Conservation (phyloP, 331 rosid species). For the Malus hybrid region DNA sequence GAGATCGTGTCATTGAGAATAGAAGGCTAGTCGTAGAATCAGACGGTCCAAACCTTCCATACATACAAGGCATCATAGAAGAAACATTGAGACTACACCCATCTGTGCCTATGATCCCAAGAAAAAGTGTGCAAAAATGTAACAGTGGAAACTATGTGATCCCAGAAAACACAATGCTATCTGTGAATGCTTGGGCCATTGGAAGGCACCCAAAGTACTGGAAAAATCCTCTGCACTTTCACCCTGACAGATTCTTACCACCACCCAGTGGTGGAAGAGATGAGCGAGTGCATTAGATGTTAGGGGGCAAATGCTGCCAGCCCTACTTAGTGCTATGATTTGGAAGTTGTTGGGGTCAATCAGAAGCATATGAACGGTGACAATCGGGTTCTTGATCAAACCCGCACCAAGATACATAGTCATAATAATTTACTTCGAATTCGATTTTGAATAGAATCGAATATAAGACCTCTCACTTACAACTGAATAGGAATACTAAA, state of each 20-base stretch:
- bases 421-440: too few species aligned
- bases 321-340: too few species aligned
- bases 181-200: constrained; percentile 17
- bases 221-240: constrained; percentile 10
- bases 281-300: constrained; percentile 6
- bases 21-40: constrained; percentile 19
- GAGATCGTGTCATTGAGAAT: constrained; percentile 20
- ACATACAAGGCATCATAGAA: constrained; percentile 36
- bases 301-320: constrained; percentile 24
- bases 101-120: constrained; percentile 17
- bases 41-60: constrained; percentile 33
- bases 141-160: constrained; percentile 11
- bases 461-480: too few species aligned
- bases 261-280: neutral
- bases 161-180: constrained; percentile 2
- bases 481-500: too few species aligned
- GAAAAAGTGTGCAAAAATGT: constrained; percentile 23
- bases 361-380: too few species aligned
- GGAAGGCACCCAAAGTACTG: constrained; percentile 13
- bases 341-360: too few species aligned
- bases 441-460: too few species aligned
- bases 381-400: too few species aligned
- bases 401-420: too few species aligned
- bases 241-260: constrained; percentile 2
- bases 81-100: constrained; percentile 45